phyloP scores from a whole-genome alignment of 768 basidiomycete species.

The Crucibulum laeve region DNA sequence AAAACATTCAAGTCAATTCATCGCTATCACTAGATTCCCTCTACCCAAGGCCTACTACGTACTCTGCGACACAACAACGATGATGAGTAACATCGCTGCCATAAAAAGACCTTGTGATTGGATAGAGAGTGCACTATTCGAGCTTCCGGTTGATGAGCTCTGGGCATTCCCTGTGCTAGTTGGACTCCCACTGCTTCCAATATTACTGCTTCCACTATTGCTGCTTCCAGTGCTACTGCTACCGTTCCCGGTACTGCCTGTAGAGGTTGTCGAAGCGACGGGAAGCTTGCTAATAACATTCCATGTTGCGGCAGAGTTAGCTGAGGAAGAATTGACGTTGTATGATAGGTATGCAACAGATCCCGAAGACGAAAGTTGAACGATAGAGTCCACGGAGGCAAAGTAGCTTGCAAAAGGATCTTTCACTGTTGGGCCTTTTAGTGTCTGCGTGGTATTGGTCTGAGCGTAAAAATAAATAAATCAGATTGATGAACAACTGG shows the following conservation, averaged over 20 bases:
- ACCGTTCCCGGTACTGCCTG: neutral
- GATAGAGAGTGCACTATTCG: neutral
- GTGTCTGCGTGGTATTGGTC: constrained; percentile 60
- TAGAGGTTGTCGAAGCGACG: constrained; percentile 14
- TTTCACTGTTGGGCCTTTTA: constrained; percentile 57
- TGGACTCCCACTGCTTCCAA: neutral
- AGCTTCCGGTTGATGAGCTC: neutral
- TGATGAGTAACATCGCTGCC: neutral
- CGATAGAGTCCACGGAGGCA: constrained; percentile 53
- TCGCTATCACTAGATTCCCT: no score
- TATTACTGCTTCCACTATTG: neutral
- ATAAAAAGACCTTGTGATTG: neutral
- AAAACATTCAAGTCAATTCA: no score
- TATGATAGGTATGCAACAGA: constrained; percentile 59
- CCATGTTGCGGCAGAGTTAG: constrained; percentile 48
- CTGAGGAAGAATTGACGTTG: constrained; percentile 34
- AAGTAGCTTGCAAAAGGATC: constrained; percentile 61
- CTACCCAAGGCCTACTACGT: no score
- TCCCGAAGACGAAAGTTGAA: constrained; percentile 65
- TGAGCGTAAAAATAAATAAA: constrained; percentile 12
- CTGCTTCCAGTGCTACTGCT: constrained; percentile 1
- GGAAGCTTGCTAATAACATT: constrained; percentile 38
- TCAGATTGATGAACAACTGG: neutral
- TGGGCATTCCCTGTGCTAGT: neutral
- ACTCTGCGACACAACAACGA: no score